Evolutionary conservation across 306 rosid genomes (phyloP).

Genomic region (Lathyrus tuberosus): DNA sequence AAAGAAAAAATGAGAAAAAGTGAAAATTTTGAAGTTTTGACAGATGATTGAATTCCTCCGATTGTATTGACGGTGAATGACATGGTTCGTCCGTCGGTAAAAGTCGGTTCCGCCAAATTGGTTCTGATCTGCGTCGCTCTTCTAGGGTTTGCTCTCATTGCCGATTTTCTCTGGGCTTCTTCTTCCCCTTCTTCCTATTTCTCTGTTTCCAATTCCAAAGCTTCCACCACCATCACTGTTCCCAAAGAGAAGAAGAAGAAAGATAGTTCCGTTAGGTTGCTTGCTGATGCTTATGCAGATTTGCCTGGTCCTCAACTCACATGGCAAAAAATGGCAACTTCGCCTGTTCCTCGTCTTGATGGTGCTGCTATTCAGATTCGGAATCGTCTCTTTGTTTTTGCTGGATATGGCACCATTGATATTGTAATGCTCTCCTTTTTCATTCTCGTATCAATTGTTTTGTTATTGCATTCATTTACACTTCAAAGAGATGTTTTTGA

Average conservation of each 20-base stretch:
- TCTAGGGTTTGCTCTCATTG: conserved; percentile 69
- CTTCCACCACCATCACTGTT: conserved; percentile 27
- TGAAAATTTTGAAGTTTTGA: no score
- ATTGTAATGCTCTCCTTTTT: conserved; percentile 37
- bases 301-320: conserved; percentile 64
- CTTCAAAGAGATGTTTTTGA: no score
- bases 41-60: background rate
- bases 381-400: conserved; percentile 74
- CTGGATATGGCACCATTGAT: conserved; percentile 85
- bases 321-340: conserved; percentile 78
- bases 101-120: conserved; percentile 60
- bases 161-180: conserved; percentile 82
- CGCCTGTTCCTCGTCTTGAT: conserved; percentile 92
- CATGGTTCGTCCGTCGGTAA: conserved; percentile 77
- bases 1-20: background rate
- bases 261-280: conserved; percentile 45
- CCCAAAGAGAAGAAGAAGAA: conserved; percentile 19
- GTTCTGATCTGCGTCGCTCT: conserved; percentile 62
- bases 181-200: conserved; percentile 44
- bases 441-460: no score
- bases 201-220: conserved; percentile 45
- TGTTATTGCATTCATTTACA: no score
- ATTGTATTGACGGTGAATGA: conserved; percentile 29
- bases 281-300: conserved; percentile 87
- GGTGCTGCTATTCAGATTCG: conserved; percentile 93